Conservation (phyloP, 306 rosid genomes). For the Cicer cuneatum region DNA sequence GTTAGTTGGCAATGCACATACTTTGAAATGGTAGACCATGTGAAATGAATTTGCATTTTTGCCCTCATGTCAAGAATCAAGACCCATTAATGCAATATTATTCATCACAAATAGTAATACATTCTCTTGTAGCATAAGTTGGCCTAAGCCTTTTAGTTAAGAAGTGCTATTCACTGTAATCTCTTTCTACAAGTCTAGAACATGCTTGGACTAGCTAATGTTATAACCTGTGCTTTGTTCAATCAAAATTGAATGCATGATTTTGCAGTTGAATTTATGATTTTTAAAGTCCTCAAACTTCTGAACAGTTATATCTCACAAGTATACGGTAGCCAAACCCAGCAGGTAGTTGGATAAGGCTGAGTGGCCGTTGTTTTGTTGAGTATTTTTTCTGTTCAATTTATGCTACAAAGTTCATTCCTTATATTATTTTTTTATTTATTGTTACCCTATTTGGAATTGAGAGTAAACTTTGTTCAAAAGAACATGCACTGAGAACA, state of each 20-base stretch:
- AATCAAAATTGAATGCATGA: slow-evolving; percentile 12
- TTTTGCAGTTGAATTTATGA: not conserved
- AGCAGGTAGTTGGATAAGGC: not conserved
- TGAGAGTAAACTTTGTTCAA: not conserved
- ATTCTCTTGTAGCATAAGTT: slow-evolving; percentile 15
- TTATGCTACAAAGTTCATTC: not conserved
- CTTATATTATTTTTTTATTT: not conserved
- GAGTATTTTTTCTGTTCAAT: not conserved
- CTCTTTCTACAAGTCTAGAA: not conserved
- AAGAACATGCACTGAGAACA: not conserved
- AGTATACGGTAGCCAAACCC: not conserved
- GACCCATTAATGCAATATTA: not conserved
- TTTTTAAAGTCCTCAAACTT: slow-evolving; percentile 24
- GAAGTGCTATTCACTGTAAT: slow-evolving; percentile 13
- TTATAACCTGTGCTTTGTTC: not conserved
- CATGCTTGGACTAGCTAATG: slow-evolving; percentile 21
- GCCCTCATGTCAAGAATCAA: slow-evolving; percentile 10
- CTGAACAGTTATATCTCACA: not conserved
- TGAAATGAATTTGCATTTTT: slow-evolving; percentile 20
- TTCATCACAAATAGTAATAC: slow-evolving; percentile 18
- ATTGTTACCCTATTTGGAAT: not conserved
- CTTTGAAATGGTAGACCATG: slow-evolving; percentile 18
- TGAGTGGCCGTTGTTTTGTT: slow-evolving; percentile 1
- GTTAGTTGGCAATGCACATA: not conserved
- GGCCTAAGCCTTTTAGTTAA: not conserved